Evolutionary conservation across 805 yeast genomes (phyloP).

Genomic region (Danielozyma ontarioensis): DNA sequence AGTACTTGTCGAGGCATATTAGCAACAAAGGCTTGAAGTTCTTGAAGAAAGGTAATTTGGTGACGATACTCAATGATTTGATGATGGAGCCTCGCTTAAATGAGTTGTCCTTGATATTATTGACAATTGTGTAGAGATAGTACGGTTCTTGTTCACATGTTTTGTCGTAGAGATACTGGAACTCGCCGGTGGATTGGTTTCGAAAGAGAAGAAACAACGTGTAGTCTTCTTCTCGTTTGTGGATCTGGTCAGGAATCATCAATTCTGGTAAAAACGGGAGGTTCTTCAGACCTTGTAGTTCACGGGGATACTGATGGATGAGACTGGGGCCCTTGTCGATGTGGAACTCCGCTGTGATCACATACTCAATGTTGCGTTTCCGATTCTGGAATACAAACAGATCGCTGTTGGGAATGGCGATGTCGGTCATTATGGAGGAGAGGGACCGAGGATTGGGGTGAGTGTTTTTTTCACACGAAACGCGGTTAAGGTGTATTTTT

Average conservation of each 20-base stretch:
- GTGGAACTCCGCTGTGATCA: conserved; percentile 75
- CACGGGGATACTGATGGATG: conserved; percentile 52
- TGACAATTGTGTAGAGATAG: conserved; percentile 52
- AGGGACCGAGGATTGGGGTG: no score
- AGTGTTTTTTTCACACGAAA: no score
- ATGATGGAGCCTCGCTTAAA: conserved; percentile 57
- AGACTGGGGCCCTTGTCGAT: conserved; percentile 68
- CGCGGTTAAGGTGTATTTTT: no score
- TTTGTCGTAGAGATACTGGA: conserved; percentile 31
- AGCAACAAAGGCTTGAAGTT: conserved; percentile 55
- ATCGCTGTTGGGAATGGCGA: no score
- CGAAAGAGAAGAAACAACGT: conserved; percentile 51
- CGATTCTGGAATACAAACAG: no score
- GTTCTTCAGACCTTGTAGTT: conserved; percentile 31
- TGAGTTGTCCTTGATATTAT: conserved; percentile 38
- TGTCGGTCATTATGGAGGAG: no score
- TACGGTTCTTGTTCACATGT: conserved; percentile 38
- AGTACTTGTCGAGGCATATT: conserved; percentile 47
- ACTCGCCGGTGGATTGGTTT: conserved; percentile 33
- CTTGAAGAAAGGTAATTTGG: conserved; percentile 47
- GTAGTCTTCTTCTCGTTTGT: conserved; percentile 52
- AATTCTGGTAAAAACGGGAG: conserved; percentile 44
- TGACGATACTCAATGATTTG: conserved; percentile 54
- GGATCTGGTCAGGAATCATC: conserved; percentile 60
- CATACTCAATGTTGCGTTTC: conserved; percentile 48